Base-by-base conservation (phyloP, 306 rosid genomes). In the Betula pendula region DNA sequence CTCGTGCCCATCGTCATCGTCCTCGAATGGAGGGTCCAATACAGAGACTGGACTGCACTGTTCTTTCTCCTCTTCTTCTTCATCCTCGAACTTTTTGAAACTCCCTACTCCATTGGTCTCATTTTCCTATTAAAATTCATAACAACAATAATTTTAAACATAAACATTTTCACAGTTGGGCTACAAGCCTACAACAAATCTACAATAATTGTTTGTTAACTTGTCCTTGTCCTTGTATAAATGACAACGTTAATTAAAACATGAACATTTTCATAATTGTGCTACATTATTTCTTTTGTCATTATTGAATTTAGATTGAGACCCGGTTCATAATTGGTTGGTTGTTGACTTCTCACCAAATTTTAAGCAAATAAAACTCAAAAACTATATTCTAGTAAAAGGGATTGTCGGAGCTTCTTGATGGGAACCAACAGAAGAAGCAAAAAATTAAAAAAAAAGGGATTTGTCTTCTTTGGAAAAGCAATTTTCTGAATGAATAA, bases 21-120 rank as follows among this genome's bases (percentile, higher is more conserved):
- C 95, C 71, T 89, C 89, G 25, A 93, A 96, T 10, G 90, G 97
- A 82, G 99, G 93, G 82, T 93, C 98, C 88, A 96, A 86, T 16
- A 96, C 88, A 1, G 97, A 96, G 6, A 96, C 98, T 2, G 99
- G 99, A 81, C 99, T 96, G 75, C 87, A 84, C 58, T 91, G 99
- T 78, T 96, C 98, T 70, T 96, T 96, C 67, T 96, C 99, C 74
- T 92, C 96, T 62, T 87, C 92, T 76, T 80, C 87, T 51, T 73
- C 87, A 22, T 83, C 84, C 75, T 84, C 85, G 70, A 86, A 78
- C 74, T 85, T 86, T 55, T 86, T 75, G 40, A 75, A 74, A 53
- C 81, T 79, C 73, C 82, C 88, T 50, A 8, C 76, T 67, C 70
- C 87, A 48, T 74, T 71, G 50, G 52, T 71, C 67, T 84, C 85